Percentiles rank a stretch among this genome's conserved stretches.
phyloP scores from a whole-genome alignment of 2,329 filamentous ascomycete genomes.

The Diplodia seriata region DNA sequence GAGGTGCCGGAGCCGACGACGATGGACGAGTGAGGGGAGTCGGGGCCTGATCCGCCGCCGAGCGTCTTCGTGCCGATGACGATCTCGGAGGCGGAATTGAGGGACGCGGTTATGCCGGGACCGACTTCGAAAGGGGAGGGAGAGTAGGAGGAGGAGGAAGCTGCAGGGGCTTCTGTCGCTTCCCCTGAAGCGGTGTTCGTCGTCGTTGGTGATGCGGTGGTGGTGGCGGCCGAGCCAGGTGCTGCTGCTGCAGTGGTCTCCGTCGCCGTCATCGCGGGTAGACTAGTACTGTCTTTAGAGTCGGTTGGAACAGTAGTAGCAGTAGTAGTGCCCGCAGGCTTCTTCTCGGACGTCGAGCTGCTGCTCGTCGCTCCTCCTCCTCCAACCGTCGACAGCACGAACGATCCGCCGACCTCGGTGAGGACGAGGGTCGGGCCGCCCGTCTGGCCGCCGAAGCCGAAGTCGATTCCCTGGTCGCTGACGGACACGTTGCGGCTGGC shows the following conservation, averaged over 20 bases:
- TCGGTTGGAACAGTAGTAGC: not conserved
- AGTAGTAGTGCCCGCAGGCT: no score
- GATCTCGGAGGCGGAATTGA: conserved; percentile 10
- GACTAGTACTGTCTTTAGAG: not conserved
- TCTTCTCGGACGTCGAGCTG: not conserved
- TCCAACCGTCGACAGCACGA: not conserved
- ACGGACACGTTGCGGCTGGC: not conserved
- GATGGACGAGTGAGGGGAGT: no score
- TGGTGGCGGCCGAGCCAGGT: not conserved
- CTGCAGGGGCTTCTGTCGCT: not conserved
- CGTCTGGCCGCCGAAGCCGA: not conserved
- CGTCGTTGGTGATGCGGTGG: not conserved
- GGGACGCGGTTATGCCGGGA: conserved; percentile 9
- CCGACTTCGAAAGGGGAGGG: conserved; percentile 7
- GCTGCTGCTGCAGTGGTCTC: not conserved
- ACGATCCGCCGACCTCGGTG: not conserved
- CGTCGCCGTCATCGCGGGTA: not conserved
- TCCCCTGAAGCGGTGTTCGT: no score
- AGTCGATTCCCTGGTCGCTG: conserved; percentile 2
- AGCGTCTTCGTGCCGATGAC: no score
- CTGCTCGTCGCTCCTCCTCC: no score
- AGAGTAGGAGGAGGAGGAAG: no score
- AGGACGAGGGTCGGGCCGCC: conserved; percentile 2
- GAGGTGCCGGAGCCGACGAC: no score
- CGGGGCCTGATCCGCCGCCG: no score